Percentiles rank a stretch among this genome's conserved stretches.
phyloP scores from a whole-genome alignment of 345 rosid species.

The Ailanthus altissimus region DNA sequence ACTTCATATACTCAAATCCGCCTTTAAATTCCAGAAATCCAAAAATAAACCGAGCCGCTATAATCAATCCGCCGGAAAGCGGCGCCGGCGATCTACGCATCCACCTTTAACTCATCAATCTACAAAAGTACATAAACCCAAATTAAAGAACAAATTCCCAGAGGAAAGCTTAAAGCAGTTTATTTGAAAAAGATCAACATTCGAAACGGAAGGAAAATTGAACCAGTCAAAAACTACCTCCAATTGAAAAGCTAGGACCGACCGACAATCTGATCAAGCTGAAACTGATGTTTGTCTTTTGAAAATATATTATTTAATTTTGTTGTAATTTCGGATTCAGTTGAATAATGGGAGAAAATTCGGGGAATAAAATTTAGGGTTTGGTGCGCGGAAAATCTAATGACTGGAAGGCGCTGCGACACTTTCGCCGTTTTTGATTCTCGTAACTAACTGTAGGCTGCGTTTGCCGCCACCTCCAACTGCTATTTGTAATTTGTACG shows the following conservation, averaged over 20 bases:
- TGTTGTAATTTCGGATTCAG: neutral
- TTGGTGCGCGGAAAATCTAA: conserved; percentile 6
- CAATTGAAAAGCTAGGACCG: neutral
- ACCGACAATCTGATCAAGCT: neutral
- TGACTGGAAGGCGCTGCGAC: conserved; percentile 39
- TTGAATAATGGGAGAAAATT: neutral
- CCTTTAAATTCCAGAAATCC: conserved; percentile 17
- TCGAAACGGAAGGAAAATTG: neutral
- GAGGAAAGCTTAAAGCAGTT: neutral
- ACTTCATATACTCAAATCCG: conserved; percentile 11
- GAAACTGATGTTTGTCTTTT: neutral
- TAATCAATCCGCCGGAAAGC: conserved; percentile 26
- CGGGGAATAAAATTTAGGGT: conserved; percentile 15
- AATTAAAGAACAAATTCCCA: conserved; percentile 12
- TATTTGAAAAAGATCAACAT: neutral
- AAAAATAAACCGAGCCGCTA: conserved; percentile 9
- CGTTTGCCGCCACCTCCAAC: conserved; percentile 46
- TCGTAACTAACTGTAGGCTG: conserved; percentile 37
- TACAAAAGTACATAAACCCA: neutral
- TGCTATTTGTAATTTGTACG: neutral
- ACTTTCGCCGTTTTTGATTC: conserved; percentile 37
- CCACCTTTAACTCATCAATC: conserved; percentile 10
- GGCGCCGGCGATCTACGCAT: conserved; percentile 28
- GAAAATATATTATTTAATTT: neutral
- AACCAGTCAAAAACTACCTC: conserved; percentile 11